Evolutionary conservation across 2,329 filamentous ascomycete genomes (phyloP).

Genomic region (Trichoderma sp.): DNA sequence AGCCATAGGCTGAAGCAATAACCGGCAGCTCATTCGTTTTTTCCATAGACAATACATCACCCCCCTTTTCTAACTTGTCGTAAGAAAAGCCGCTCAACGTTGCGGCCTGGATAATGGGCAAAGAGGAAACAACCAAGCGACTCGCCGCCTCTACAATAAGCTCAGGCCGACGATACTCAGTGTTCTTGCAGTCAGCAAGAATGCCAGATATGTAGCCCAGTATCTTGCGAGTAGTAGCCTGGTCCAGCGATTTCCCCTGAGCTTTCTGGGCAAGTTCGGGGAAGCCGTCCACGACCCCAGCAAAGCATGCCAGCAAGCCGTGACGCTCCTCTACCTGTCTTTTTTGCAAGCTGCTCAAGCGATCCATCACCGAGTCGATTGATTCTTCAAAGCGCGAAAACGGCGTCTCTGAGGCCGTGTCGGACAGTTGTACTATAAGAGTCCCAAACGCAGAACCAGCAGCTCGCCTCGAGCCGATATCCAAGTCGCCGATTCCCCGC

Average conservation of each 20-base stretch:
- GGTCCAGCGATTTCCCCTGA: not conserved
- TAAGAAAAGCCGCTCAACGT: conserved; percentile 22
- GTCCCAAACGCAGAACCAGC: conserved; percentile 68
- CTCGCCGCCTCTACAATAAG: conserved; percentile 61
- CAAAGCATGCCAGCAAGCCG: conserved; percentile 61
- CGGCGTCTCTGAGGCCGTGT: conserved; percentile 22
- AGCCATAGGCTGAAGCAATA: conserved; percentile 26
- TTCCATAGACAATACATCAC: conserved; percentile 26
- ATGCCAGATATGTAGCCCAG: conserved; percentile 32
- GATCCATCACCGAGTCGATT: conserved; percentile 42
- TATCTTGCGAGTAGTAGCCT: conserved; percentile 30
- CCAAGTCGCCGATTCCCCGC: conserved; percentile 81
- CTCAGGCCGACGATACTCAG: conserved; percentile 57
- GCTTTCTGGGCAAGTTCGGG: conserved; percentile 31
- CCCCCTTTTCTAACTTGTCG: conserved; percentile 24
- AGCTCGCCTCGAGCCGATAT: conserved; percentile 68
- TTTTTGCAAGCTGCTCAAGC: conserved; percentile 43
- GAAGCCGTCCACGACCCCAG: conserved; percentile 52
- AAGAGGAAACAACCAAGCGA: conserved; percentile 52
- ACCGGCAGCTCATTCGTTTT: conserved; percentile 23
- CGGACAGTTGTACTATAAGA: conserved; percentile 45
- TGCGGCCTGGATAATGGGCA: conserved; percentile 46
- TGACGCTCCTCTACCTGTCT: conserved; percentile 69
- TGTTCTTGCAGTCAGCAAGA: conserved; percentile 40
- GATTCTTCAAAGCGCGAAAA: conserved; percentile 33